Percentiles rank a stretch among this genome's conserved stretches.
Conservation (phyloP, 208 protist species). For the Leishmania martiniquensis region DNA sequence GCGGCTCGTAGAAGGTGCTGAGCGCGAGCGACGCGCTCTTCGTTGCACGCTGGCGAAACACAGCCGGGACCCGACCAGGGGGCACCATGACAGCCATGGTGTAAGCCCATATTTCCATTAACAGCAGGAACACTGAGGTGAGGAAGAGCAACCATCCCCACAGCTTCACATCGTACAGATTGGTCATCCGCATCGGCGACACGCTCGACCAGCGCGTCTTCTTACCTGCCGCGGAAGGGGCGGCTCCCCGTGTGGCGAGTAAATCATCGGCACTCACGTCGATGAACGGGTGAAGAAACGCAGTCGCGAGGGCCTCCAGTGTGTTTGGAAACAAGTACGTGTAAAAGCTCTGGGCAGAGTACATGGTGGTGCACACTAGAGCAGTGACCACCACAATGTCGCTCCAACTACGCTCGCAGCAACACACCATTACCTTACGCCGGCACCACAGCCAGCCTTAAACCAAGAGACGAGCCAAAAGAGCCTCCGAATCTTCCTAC, state of each 20-base stretch:
- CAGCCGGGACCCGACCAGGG: constrained; percentile 70
- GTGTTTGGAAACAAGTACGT: constrained; percentile 76
- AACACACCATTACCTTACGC: constrained; percentile 22
- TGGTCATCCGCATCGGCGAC: constrained; percentile 5
- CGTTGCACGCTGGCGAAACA: constrained; percentile 66
- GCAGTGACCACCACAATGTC: constrained; percentile 61
- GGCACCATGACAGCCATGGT: constrained; percentile 62
- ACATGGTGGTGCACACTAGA: constrained; percentile 63
- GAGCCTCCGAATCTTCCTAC: neutral
- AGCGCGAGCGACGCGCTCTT: constrained; percentile 77
- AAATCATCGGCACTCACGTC: constrained; percentile 24
- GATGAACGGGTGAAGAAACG: constrained; percentile 30
- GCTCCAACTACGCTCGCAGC: constrained; percentile 43
- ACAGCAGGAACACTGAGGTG: constrained; percentile 56
- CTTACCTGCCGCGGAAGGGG: neutral
- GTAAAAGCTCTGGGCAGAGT: constrained; percentile 79
- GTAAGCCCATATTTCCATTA: constrained; percentile 79
- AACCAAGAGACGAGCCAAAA: neutral
- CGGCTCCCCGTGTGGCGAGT: neutral
- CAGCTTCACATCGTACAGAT: constrained; percentile 22
- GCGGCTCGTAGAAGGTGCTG: constrained; percentile 63
- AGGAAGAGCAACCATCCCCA: constrained; percentile 66
- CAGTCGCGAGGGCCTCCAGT: constrained; percentile 30
- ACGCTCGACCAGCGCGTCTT: constrained; percentile 16
- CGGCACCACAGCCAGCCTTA: neutral